These are phyloP conservation scores for Arachis monticola DNA, from an alignment of 331 rosid species.

Conservation along the genomic window DNA sequence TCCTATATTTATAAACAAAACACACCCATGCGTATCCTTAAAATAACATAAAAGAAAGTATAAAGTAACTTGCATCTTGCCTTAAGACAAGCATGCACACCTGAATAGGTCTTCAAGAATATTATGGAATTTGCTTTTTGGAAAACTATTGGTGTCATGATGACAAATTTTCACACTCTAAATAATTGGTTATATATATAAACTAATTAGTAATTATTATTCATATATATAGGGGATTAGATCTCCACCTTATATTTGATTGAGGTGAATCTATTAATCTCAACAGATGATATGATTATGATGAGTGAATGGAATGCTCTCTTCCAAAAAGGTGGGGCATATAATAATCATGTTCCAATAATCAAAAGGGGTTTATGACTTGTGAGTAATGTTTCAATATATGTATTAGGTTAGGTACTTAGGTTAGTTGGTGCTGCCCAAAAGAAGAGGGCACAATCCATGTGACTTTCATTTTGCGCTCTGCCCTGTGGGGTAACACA, in stretches of 20 bases:
- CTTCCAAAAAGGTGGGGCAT: slow-evolving; percentile 40
- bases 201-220: not conserved
- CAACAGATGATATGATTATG: slow-evolving; percentile 29
- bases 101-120: not conserved
- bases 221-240: slow-evolving; percentile 2
- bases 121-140: slow-evolving; percentile 1
- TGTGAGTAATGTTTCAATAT: slow-evolving; percentile 5
- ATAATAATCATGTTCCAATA: slow-evolving; percentile 42
- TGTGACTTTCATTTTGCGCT: slow-evolving; percentile 41
- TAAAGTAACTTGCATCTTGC: slow-evolving; percentile 27
- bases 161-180: not conserved
- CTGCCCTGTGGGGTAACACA: slow-evolving; percentile 15
- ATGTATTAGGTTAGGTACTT: slow-evolving; percentile 33
- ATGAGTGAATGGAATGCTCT: slow-evolving; percentile 25
- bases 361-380: slow-evolving; percentile 47
- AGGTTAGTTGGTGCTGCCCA: slow-evolving; percentile 46
- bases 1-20: no score
- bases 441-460: slow-evolving; percentile 47
- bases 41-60: slow-evolving; percentile 22
- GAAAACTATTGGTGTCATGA: not conserved
- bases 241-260: slow-evolving; percentile 18
- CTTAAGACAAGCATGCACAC: not conserved
- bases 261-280: slow-evolving; percentile 28
- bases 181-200: not conserved
- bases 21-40: not conserved